Conservation (phyloP, 2,329 filamentous ascomycete genomes). For the Scedosporium boydii region DNA sequence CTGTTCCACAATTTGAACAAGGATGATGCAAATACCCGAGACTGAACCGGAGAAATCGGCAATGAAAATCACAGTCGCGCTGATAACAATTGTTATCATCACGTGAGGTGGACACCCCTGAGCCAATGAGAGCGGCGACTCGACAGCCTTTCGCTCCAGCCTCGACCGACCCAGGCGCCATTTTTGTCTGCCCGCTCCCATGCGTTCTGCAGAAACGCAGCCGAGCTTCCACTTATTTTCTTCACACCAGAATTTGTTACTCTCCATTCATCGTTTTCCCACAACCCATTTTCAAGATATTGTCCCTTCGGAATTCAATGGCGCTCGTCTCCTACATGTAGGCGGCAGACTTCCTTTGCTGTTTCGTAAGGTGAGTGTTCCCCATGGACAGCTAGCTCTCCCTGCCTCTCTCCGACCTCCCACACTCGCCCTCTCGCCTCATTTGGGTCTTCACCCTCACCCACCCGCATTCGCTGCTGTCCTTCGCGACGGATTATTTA, state of each 20-base stretch:
- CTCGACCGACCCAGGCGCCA: slow-evolving; percentile 4
- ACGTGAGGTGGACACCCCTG: not conserved
- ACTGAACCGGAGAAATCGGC: not conserved
- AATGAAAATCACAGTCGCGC: not conserved
- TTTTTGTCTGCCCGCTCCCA: slow-evolving; percentile 4
- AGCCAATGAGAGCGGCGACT: not conserved
- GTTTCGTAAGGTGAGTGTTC: not conserved
- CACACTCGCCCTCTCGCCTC: not conserved
- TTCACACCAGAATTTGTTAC: slow-evolving; percentile 3
- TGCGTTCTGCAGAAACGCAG: not conserved
- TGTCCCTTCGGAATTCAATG: not conserved
- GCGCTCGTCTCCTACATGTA: slow-evolving; percentile 1
- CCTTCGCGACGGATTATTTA: not conserved
- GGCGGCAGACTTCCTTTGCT: not conserved
- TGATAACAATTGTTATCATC: slow-evolving; percentile 3
- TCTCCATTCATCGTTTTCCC: not conserved
- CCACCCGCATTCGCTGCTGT: not conserved
- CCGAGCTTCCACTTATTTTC: slow-evolving; percentile 4
- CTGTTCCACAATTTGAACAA: not conserved
- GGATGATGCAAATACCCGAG: not conserved
- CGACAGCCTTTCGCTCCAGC: slow-evolving; percentile 2
- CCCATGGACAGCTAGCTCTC: not conserved
- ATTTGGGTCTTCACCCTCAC: not conserved
- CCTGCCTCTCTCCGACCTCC: not conserved
- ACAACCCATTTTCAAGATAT: not conserved